Evolutionary conservation across 2,329 filamentous ascomycete genomes (phyloP).

Genomic region (Diplodia sapinea): DNA sequence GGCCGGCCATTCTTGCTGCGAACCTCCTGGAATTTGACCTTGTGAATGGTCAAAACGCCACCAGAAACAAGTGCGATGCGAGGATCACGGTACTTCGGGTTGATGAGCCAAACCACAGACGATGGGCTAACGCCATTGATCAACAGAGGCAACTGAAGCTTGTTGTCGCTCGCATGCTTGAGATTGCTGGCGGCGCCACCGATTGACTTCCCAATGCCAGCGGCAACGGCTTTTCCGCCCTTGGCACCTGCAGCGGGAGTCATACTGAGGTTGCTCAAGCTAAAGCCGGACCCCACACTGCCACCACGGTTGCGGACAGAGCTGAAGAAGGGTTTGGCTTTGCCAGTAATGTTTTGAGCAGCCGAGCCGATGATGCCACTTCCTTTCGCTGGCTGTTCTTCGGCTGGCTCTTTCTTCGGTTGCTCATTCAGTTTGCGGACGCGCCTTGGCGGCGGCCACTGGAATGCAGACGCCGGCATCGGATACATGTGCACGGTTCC

Average conservation of each 20-base stretch:
- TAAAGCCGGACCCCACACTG: slow-evolving; percentile 38
- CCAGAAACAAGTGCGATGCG: slow-evolving; percentile 67
- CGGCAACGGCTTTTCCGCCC: slow-evolving; percentile 73
- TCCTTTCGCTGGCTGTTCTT: background rate
- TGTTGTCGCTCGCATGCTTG: slow-evolving; percentile 76
- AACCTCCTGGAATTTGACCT: slow-evolving; percentile 59
- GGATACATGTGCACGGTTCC: slow-evolving; percentile 95
- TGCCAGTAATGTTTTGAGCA: slow-evolving; percentile 55
- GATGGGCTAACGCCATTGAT: slow-evolving; percentile 60
- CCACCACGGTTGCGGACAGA: slow-evolving; percentile 46
- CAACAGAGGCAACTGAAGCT: slow-evolving; percentile 69
- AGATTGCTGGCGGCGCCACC: slow-evolving; percentile 70
- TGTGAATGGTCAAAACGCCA: slow-evolving; percentile 70
- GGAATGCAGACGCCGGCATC: slow-evolving; percentile 79
- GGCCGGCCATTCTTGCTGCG: slow-evolving; percentile 39
- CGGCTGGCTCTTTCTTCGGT: slow-evolving; percentile 35
- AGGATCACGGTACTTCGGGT: slow-evolving; percentile 52
- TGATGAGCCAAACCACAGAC: slow-evolving; percentile 70
- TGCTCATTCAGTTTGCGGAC: slow-evolving; percentile 40
- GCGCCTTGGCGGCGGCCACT: slow-evolving; percentile 77
- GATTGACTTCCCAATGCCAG: slow-evolving; percentile 75
- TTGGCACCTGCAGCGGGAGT: slow-evolving; percentile 60
- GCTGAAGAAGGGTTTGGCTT: slow-evolving; percentile 46
- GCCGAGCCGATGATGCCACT: slow-evolving; percentile 31
- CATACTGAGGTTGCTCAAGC: slow-evolving; percentile 47